Evolutionary conservation across 2,329 filamentous ascomycete genomes (phyloP).

Genomic region (Xylariales sp.): DNA sequence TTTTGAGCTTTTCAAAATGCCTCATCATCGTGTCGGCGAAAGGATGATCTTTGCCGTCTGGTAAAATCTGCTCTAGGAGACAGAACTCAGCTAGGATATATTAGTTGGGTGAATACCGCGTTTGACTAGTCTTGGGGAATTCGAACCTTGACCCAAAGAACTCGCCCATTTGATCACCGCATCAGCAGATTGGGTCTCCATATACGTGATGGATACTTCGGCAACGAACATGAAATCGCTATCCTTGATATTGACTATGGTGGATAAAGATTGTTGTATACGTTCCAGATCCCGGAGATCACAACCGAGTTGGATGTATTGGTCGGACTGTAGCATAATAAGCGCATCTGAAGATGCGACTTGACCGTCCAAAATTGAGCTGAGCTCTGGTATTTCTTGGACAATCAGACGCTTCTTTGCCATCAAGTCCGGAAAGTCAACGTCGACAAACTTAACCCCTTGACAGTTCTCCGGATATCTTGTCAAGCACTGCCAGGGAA

Average conservation of each 20-base stretch:
- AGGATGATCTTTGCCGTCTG: slow-evolving; percentile 71
- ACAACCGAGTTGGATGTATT: slow-evolving; percentile 77
- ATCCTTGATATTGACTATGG: slow-evolving; percentile 51
- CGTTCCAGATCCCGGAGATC: slow-evolving; percentile 66
- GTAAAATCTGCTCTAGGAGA: slow-evolving; percentile 80
- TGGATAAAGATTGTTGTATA: slow-evolving; percentile 56
- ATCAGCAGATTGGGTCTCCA: slow-evolving; percentile 71
- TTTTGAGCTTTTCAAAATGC: slow-evolving; percentile 78
- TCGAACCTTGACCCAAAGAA: slow-evolving; percentile 60
- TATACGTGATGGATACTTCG: slow-evolving; percentile 89
- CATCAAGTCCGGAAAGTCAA: slow-evolving; percentile 82
- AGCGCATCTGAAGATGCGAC: slow-evolving; percentile 34
- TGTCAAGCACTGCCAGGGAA: slow-evolving; percentile 78
- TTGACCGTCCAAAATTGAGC: slow-evolving; percentile 42
- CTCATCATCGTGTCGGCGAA: slow-evolving; percentile 83
- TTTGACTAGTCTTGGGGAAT: too few relatives aligned
- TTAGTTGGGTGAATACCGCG: too few relatives aligned
- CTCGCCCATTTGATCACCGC: slow-evolving; percentile 75
- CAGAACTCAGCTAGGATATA: slow-evolving; percentile 65
- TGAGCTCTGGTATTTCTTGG: slow-evolving; percentile 56
- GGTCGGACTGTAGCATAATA: slow-evolving; percentile 59
- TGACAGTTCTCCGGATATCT: slow-evolving; percentile 57
- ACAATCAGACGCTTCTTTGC: slow-evolving; percentile 68
- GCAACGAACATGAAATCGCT: slow-evolving; percentile 74
- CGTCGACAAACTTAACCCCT: slow-evolving; percentile 69